Evolutionary conservation across 1,139 yeast species (phyloP).

Genomic region (Geotrichum histeridarum): DNA sequence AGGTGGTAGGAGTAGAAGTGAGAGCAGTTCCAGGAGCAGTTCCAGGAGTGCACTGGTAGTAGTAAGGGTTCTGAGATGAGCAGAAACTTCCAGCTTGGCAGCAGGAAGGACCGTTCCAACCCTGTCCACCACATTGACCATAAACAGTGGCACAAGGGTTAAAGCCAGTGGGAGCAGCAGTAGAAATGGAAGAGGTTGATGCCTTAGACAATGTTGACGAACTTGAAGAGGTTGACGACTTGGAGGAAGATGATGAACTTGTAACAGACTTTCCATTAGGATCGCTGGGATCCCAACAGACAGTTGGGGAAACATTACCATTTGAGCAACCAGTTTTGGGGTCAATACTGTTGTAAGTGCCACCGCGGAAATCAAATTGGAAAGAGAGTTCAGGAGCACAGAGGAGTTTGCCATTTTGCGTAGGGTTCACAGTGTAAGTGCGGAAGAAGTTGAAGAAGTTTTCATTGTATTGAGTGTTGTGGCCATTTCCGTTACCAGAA

Average conservation of each 20-base stretch:
- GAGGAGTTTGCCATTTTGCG: slow-evolving; percentile 5
- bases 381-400: slow-evolving; percentile 20
- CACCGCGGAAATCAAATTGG: slow-evolving; percentile 14
- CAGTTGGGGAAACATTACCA: slow-evolving; percentile 16
- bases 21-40: neutral
- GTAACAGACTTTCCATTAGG: neutral
- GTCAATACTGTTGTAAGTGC: slow-evolving; percentile 12
- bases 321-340: slow-evolving; percentile 18
- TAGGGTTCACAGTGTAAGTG: slow-evolving; percentile 14
- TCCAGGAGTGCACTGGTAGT: slow-evolving; percentile 5
- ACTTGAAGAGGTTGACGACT: slow-evolving; percentile 11
- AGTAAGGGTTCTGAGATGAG: slow-evolving; percentile 6
- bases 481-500: slow-evolving; percentile 11
- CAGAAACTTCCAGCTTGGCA: slow-evolving; percentile 13
- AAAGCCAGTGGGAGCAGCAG: neutral
- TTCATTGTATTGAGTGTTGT: slow-evolving; percentile 7
- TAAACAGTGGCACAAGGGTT: slow-evolving; percentile 11
- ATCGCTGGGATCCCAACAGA: slow-evolving; percentile 19
- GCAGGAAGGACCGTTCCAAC: slow-evolving; percentile 12
- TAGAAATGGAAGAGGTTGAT: neutral
- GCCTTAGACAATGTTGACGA: neutral
- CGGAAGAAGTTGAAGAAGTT: slow-evolving; percentile 18
- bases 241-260: slow-evolving; percentile 4
- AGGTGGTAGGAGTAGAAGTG: neutral
- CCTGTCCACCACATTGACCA: slow-evolving; percentile 13